Evolutionary conservation across 179 eudicot genomes (phyloP).

Genomic region (Patellifolia procumbens): DNA sequence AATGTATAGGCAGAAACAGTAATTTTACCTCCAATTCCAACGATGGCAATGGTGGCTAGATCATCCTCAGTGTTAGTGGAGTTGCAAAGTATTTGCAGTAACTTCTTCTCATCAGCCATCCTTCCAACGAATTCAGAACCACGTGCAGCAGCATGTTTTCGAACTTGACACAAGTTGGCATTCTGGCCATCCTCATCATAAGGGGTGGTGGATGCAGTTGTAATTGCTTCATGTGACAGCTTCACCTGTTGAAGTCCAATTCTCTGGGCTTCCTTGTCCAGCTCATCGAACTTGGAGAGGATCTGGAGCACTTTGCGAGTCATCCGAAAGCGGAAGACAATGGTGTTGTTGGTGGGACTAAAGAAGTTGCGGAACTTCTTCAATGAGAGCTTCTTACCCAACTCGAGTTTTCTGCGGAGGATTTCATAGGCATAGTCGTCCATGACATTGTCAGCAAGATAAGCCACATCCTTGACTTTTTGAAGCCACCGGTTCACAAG

Average conservation of each 20-base stretch:
- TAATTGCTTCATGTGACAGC: not conserved
- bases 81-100: slow-evolving; percentile 3
- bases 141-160: slow-evolving; percentile 2
- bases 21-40: slow-evolving; percentile 1
- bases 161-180: not conserved
- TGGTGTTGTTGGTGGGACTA: not conserved
- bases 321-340: slow-evolving; percentile 19
- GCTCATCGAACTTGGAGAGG: not conserved
- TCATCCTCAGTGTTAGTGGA: not conserved
- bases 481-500: slow-evolving; percentile 14
- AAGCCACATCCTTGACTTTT: slow-evolving; percentile 9
- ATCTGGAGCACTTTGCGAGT: slow-evolving; percentile 6
- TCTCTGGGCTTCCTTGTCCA: not conserved
- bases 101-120: not conserved
- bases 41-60: not conserved
- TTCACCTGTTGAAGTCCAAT: slow-evolving; percentile 6
- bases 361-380: slow-evolving; percentile 9
- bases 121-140: slow-evolving; percentile 1
- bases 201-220: not conserved
- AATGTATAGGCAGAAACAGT: not conserved
- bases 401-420: slow-evolving; percentile 6
- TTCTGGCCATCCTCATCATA: not conserved
- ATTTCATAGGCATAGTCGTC: slow-evolving; percentile 18
- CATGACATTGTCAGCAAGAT: slow-evolving; percentile 16
- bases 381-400: not conserved